Base-by-base conservation (phyloP, 2,329 filamentous ascomycete species). In the Zasmidium citrigriseum region DNA sequence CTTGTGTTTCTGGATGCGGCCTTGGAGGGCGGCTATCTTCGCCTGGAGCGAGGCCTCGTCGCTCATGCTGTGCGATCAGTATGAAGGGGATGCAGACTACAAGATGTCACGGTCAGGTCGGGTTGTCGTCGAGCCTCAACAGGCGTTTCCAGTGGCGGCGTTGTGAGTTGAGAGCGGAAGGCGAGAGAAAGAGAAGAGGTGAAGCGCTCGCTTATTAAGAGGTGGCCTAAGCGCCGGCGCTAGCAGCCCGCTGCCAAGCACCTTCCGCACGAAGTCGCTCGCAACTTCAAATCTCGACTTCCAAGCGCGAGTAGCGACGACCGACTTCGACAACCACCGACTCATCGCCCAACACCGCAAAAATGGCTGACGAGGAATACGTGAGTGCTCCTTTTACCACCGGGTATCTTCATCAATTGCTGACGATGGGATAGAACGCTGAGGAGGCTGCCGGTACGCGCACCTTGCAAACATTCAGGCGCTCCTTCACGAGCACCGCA, bases 301-400 rank as follows among this genome's bases (percentile, higher is more conserved):
- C 16, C 18, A n/a, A n/a, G n/a, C n/a, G 34, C 34, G 34, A 41
- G 4, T 41, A 24, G 18, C 29, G 34, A 52, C 50, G 22, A 21
- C 14, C 50, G 50, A 52, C 50, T 44, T 27, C 34, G 34, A 41
- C 34, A 9, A 41, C 34, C 14, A 25, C 27, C 34, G 20, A 22
- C 23, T 38, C 54, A 34, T 46, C 68, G 72, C 73, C 75, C 75
- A 69, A 75, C 72, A 78, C 73, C 82, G 84, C 65, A 68, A 66
- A 58, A 83, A 93, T 93, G 90, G 90, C 90, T 87, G 90, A 93
- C 85, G 77, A 81, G 74, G 89, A 92, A 83, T 95, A 95, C 84
- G 90, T 93, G 85, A 81, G 89, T 89, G 34, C 69, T 78, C 67
- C 57, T 66, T n/a, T 45, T 46, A 20, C 10, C 9, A 21, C 20